These are phyloP conservation scores for Ganoderma boninense DNA, from an alignment of 1,284 basidiomycete genomes.

Conservation along the genomic window DNA sequence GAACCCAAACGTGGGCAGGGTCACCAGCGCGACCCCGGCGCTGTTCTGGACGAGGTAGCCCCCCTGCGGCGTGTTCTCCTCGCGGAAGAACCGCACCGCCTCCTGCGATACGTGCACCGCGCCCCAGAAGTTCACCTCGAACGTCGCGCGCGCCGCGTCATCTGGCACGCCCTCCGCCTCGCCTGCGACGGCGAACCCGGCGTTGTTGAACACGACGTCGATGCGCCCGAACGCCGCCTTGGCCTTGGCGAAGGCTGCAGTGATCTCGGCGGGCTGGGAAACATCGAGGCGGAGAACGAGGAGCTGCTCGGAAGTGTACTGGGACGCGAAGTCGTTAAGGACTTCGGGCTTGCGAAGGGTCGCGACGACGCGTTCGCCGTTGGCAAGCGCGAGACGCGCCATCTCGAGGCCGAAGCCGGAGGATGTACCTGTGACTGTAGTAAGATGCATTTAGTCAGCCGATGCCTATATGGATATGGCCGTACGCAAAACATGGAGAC, in stretches of 20 bases:
- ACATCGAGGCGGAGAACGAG: conserved; percentile 51
- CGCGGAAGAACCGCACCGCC: conserved; percentile 48
- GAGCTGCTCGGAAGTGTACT: conserved; percentile 37
- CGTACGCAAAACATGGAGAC: too few relatives aligned
- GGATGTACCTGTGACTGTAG: conserved; percentile 43
- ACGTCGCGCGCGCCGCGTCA: conserved; percentile 38
- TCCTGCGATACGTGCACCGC: conserved; percentile 43
- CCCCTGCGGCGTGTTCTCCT: conserved; percentile 44
- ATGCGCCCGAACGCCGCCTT: conserved; percentile 48
- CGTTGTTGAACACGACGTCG: conserved; percentile 56
- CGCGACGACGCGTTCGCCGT: conserved; percentile 44
- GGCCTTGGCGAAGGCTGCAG: conserved; percentile 44
- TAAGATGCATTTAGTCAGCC: too few relatives aligned
- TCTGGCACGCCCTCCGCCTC: conserved; percentile 44
- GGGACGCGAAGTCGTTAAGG: conserved; percentile 33
- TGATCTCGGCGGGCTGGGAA: conserved; percentile 39
- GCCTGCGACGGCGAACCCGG: conserved; percentile 36
- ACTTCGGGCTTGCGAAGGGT: conserved; percentile 42
- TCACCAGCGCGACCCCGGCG: conserved; percentile 37
- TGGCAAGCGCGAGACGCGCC: conserved; percentile 34
- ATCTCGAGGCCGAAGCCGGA: conserved; percentile 43
- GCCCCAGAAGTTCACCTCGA: conserved; percentile 52
- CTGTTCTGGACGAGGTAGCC: conserved; percentile 44
- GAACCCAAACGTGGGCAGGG: conserved; percentile 37
- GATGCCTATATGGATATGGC: too few relatives aligned